These are phyloP conservation scores for Eucalyptus cloeziana DNA, from an alignment of 345 rosid species.

Conservation along the genomic window DNA sequence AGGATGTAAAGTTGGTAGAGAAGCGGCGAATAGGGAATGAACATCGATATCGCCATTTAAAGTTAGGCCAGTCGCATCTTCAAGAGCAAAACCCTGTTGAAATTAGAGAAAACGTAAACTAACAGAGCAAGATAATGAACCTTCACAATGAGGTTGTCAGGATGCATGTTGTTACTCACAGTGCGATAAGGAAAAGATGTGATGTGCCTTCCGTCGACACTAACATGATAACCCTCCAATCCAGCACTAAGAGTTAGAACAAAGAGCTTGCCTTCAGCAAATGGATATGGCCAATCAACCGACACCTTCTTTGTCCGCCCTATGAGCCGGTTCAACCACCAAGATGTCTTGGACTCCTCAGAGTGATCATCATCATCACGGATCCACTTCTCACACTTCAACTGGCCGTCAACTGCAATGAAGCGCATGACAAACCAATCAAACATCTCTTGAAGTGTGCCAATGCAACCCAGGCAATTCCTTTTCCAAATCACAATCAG, in stretches of 20 bases:
- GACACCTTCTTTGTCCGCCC: constrained; percentile 59
- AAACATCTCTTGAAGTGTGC: not conserved
- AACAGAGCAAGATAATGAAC: not conserved
- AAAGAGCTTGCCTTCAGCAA: constrained; percentile 64
- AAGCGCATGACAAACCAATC: constrained; percentile 2
- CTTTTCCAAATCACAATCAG: not conserved
- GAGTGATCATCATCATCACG: constrained; percentile 58
- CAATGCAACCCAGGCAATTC: not conserved
- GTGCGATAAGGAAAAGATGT: constrained; percentile 89
- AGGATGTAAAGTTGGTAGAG: constrained; percentile 81
- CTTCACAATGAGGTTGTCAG: not conserved
- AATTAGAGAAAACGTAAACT: constrained; percentile 2
- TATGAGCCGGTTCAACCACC: constrained; percentile 83
- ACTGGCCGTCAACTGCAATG: constrained; percentile 72
- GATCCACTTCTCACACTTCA: constrained; percentile 95
- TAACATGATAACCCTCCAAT: constrained; percentile 87
- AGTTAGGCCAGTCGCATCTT: constrained; percentile 92
- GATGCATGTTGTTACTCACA: constrained; percentile 32
- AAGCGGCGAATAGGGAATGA: constrained; percentile 68
- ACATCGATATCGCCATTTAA: constrained; percentile 74
- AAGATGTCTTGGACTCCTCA: constrained; percentile 60
- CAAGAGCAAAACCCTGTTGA: constrained; percentile 79
- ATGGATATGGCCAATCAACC: constrained; percentile 91
- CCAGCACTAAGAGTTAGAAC: constrained; percentile 86
- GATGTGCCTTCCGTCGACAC: constrained; percentile 83